Evolutionary conservation across 2,329 filamentous ascomycete species (phyloP).

Genomic region (Neodidymelliopsis sp.): DNA sequence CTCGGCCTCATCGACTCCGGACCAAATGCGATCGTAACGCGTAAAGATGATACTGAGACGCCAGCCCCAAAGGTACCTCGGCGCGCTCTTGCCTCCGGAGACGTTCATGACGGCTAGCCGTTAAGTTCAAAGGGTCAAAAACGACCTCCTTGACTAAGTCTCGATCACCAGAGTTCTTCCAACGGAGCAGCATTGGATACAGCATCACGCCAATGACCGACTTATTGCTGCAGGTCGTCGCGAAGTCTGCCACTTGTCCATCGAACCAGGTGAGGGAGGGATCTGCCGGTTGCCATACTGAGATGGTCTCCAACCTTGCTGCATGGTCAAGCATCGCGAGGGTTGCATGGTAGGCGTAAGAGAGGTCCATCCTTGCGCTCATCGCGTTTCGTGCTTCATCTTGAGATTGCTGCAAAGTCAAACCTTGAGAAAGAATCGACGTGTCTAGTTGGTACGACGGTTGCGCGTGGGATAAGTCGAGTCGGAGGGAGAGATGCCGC

Average conservation of each 20-base stretch:
- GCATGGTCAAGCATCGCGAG: constrained; percentile 29
- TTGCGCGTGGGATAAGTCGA: constrained; percentile 38
- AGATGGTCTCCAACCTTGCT: constrained; percentile 28
- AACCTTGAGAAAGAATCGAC: constrained; percentile 22
- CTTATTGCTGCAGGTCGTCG: constrained; percentile 36
- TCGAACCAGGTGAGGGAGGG: constrained; percentile 32
- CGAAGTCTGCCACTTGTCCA: constrained; percentile 32
- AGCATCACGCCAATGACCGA: constrained; percentile 27
- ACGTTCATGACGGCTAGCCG: constrained; percentile 1
- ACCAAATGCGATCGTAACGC: constrained; percentile 23
- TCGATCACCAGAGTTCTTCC: constrained; percentile 32
- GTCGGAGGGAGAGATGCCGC: constrained; percentile 31
- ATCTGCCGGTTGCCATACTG: constrained; percentile 40
- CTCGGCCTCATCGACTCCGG: constrained; percentile 5
- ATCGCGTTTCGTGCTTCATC: constrained; percentile 20
- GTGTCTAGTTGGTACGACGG: constrained; percentile 27
- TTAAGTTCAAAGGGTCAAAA: constrained; percentile 21
- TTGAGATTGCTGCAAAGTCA: constrained; percentile 27
- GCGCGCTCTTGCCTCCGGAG: constrained; percentile 29
- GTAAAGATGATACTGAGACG: constrained; percentile 34
- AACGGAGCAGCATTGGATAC: constrained; percentile 33
- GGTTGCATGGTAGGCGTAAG: constrained; percentile 31
- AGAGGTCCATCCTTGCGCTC: constrained; percentile 38
- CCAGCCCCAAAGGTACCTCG: constrained; percentile 32
- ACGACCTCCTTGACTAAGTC: constrained; percentile 32